Evolutionary conservation across 371 early-diverging fungal genomes (phyloP).

Genomic region (Saksenaea vasiformis): DNA sequence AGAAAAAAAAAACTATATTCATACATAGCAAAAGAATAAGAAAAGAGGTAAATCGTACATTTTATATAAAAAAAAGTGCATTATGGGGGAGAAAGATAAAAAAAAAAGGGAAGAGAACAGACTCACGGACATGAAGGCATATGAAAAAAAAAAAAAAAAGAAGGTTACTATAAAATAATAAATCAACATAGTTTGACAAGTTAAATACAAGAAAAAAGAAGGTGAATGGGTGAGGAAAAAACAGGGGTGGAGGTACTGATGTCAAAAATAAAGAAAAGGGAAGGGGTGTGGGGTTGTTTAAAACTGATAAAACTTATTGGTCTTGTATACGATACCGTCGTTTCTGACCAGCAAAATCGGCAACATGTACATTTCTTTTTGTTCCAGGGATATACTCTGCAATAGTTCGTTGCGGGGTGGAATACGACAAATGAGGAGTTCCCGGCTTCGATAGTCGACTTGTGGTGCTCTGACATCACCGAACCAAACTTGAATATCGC

Average conservation of each 20-base stretch:
- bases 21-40: too few species aligned
- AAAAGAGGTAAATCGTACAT: too few species aligned
- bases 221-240: constrained; percentile 9
- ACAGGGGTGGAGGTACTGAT: background rate
- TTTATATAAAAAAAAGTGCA: too few species aligned
- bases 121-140: constrained; percentile 7
- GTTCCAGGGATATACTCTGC: constrained; percentile 11
- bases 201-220: constrained; percentile 9
- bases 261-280: background rate
- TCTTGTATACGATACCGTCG: constrained; percentile 47
- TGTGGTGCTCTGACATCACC: constrained; percentile 44
- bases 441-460: constrained; percentile 40
- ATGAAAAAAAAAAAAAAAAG: constrained; percentile 5
- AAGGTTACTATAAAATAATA: background rate
- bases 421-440: constrained; percentile 34
- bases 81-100: too few species aligned
- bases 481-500: constrained; percentile 73
- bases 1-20: too few species aligned
- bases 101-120: too few species aligned
- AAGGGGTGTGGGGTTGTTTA: constrained; percentile 6
- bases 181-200: background rate
- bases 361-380: constrained; percentile 19
- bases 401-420: constrained; percentile 29
- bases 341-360: constrained; percentile 44
- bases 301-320: constrained; percentile 32